Base-by-base conservation (phyloP, 139 green algal species). In the Cymbomonas tetramitiformis region DNA sequence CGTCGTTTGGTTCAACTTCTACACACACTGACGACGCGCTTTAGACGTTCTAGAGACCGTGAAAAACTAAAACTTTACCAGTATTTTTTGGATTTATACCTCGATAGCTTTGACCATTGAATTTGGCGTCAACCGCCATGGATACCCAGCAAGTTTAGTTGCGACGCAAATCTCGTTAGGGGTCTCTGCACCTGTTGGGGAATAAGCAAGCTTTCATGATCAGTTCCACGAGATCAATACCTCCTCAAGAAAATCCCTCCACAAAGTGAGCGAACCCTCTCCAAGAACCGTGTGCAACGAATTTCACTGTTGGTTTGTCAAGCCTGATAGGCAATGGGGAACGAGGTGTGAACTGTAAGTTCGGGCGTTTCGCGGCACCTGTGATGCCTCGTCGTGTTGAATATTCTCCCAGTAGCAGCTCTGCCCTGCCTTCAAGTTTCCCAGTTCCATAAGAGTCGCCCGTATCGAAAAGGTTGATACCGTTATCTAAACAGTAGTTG, bases 71-170 rank as follows among this genome's bases (percentile, higher is more conserved):
- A 68, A 52, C 25, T 47, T 4, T 7, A 28, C 43, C 10, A 71
- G 51, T 23, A 62, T 24, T n/a, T 51, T 24, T 30, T 34, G 34
- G 2, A 25, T 46, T 21, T 38, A 26, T n/a, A 31, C 61, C 40
- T 53, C 66, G 44, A 41, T 52, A 3, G 70, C 70, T 19, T 40
- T 34, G 3, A 73, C 49, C 55, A 94, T 84, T 47, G 84, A 81
- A 39, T 58, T 56, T 6, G 75, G 60, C 3, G 80, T 88, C 9
- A 94, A 49, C n/a, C 85, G 29, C 72, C 72, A 79, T 4, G 72
- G 72, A 31, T 77, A 79, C 28, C 64, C 46, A n/a, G 74, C 72
- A n/a, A 79, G 33, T 55, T 79, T 79, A 24, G 72, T 77, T 25
- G 63, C 68, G 9, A 79, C 32, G 18, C 44, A 28, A 2, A 75